Base-by-base conservation (phyloP, 495 filamentous ascomycete genomes). In the Durotheca rogersii region DNA sequence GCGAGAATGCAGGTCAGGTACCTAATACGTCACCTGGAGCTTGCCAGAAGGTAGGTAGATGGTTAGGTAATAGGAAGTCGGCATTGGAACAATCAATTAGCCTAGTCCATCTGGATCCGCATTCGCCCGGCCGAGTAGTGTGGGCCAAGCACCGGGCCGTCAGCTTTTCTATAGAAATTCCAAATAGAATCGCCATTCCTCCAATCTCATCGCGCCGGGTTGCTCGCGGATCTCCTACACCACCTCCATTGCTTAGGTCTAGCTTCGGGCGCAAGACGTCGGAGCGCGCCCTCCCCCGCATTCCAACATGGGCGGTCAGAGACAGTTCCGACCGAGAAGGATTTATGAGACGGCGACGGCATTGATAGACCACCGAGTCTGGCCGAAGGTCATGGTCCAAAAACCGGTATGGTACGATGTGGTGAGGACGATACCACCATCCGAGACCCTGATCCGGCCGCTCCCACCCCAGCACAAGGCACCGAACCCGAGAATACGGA, bases 351-450 rank as follows among this genome's bases (percentile, higher is more conserved):
- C 54, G 11, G 50, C 51, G 17, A 67, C 49, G 30, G 42, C 32
- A 10, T 29, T 58, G 15, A 4, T 67, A 31, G 60, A 60, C 43
- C 52, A 64, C 16, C 61, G 64, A 20, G 52, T 60, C 20, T 32
- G 49, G 16, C 55, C 61, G 38, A 56, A 47, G 5, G 56, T 58
- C 19, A 50, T 32, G 31, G 60, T 63, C 19, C 62, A 66, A 32
- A 67, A 82, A 33, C 90, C 92, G 5, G 70, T 81, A 56, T 97
- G 93, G 94, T 83, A 86, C 63, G 68, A 82, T 27, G 84, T 85
- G 7, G 66, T 97, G 34, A 73, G 77, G 42, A 71, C 81, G 38
- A 84, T 93, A 45, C 91, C 92, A 11, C 92, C 93, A 1, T 70
- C 89, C 30, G 86, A 94, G 70, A 78, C 81, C 19, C 75, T 94